Evolutionary conservation across 2,329 filamentous ascomycete genomes (phyloP).

Genomic region (Botrytis paeoniae): DNA sequence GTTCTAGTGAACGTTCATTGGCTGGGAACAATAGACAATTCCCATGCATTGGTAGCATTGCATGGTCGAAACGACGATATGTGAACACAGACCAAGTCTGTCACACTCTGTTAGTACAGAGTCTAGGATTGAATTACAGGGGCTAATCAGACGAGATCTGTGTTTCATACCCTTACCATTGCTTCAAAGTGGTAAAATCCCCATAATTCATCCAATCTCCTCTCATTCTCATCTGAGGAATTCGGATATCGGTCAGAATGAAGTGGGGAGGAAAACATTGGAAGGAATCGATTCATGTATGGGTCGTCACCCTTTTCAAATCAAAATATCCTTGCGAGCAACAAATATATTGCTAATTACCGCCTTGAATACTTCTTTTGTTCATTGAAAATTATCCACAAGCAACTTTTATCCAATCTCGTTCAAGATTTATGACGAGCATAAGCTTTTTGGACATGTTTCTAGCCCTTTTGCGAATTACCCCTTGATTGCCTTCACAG

Average conservation of each 20-base stretch:
- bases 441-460: background rate
- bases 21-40: background rate
- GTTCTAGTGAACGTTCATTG: background rate
- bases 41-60: background rate
- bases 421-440: background rate
- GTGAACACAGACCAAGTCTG: background rate
- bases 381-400: background rate
- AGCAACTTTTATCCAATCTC: background rate
- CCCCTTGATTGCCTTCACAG: background rate
- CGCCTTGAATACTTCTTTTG: slow-evolving; percentile 6
- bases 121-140: background rate
- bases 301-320: slow-evolving; percentile 6
- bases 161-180: background rate
- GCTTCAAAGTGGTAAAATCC: background rate
- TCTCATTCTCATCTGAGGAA: background rate
- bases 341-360: slow-evolving; percentile 18
- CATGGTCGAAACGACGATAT: background rate
- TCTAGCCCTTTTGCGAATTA: background rate
- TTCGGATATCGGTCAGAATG: background rate
- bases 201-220: background rate
- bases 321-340: slow-evolving; percentile 8
- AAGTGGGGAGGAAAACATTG: background rate
- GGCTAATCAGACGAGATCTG: background rate
- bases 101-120: background rate
- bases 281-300: background rate